Conservation (phyloP, 2,329 filamentous ascomycete species). For the Colletotrichum gigasporum region DNA sequence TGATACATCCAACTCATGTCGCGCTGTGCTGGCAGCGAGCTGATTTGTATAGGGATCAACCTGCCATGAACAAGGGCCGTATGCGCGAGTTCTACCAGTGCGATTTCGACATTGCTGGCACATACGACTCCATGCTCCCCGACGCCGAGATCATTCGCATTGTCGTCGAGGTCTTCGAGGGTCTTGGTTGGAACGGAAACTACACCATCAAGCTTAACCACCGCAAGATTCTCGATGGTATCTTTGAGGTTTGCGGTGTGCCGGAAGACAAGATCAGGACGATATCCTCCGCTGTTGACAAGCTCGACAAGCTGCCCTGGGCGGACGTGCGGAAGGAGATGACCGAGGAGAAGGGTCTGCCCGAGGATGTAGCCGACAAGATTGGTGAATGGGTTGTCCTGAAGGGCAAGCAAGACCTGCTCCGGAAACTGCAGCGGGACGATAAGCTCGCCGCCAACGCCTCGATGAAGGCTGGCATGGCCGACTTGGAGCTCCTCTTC, state of each 20-base stretch:
- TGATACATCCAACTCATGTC: neutral
- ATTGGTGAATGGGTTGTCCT: conserved; percentile 86
- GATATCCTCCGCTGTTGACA: conserved; percentile 94
- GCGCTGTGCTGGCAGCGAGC: neutral
- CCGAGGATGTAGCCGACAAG: conserved; percentile 79
- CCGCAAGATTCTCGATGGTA: conserved; percentile 90
- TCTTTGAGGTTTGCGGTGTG: conserved; percentile 92
- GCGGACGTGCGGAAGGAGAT: conserved; percentile 90
- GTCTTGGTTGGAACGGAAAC: conserved; percentile 75
- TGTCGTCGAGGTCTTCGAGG: conserved; percentile 85
- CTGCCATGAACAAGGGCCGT: conserved; percentile 87
- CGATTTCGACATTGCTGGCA: conserved; percentile 93
- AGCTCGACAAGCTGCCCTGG: conserved; percentile 94
- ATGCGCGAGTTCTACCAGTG: conserved; percentile 98
- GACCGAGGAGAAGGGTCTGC: conserved; percentile 89
- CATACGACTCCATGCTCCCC: conserved; percentile 89
- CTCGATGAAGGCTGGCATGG: conserved; percentile 80
- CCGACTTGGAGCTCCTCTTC: conserved; percentile 83
- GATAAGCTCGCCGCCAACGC: conserved; percentile 75
- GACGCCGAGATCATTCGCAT: conserved; percentile 91
- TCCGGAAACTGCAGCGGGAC: conserved; percentile 75
- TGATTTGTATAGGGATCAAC: conserved; percentile 69
- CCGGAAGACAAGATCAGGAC: conserved; percentile 86
- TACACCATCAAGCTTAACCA: conserved; percentile 96
- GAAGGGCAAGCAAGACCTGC: conserved; percentile 79